phyloP scores from a whole-genome alignment of 495 filamentous ascomycete genomes.

The Aspergillus nidulans region DNA sequence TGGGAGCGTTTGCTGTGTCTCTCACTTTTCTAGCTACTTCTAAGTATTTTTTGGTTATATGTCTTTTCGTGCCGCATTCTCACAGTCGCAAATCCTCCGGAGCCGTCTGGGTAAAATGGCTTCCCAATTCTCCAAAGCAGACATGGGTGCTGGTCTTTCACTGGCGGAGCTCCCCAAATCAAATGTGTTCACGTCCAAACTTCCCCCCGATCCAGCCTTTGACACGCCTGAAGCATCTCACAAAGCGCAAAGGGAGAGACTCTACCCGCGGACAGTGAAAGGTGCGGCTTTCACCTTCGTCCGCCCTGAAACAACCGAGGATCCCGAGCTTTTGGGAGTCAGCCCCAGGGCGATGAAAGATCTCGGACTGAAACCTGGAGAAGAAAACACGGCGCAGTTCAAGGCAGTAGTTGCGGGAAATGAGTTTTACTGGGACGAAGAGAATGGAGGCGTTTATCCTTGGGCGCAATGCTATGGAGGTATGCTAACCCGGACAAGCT shows the following conservation, averaged over 20 bases:
- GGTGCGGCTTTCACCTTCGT: constrained; percentile 88
- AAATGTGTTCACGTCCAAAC: constrained; percentile 72
- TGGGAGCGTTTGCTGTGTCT: background rate
- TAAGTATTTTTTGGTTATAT: constrained; percentile 19
- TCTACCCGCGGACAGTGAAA: constrained; percentile 81
- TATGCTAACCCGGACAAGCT: constrained; percentile 13
- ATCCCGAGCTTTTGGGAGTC: constrained; percentile 74
- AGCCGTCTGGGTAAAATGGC: constrained; percentile 44
- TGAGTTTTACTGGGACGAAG: constrained; percentile 56
- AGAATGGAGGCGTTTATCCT: constrained; percentile 73
- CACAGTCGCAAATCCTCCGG: constrained; percentile 15
- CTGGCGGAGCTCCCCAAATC: constrained; percentile 78
- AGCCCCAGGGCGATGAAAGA: constrained; percentile 73
- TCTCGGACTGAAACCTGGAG: constrained; percentile 63
- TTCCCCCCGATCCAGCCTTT: constrained; percentile 74
- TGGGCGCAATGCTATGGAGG: constrained; percentile 99
- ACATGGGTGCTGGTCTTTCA: constrained; percentile 27
- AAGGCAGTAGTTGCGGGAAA: constrained; percentile 74
- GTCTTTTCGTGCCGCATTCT: constrained; percentile 17
- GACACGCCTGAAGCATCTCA: constrained; percentile 77
- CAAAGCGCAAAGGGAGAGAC: constrained; percentile 65
- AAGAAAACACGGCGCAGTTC: constrained; percentile 72
- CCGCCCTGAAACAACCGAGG: constrained; percentile 63
- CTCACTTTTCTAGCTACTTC: background rate
- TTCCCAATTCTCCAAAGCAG: constrained; percentile 43